phyloP scores from a whole-genome alignment of 192 early-diverging fungal genomes.

The Coemansia sp. region DNA sequence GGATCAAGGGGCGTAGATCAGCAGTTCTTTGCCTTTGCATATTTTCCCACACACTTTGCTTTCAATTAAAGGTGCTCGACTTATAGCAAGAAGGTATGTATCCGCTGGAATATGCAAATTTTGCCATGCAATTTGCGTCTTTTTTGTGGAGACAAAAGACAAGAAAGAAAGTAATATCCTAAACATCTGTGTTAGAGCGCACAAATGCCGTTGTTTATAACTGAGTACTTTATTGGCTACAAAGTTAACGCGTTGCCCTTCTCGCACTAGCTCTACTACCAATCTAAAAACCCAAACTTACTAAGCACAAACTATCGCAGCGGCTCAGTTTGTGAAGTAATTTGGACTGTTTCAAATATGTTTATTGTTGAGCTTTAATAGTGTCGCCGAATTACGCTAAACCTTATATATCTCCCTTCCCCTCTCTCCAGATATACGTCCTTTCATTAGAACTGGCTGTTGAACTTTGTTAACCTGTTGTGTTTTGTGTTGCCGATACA shows the following conservation, averaged over 20 bases:
- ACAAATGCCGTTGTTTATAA: background rate
- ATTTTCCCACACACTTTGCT: background rate
- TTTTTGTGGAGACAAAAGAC: background rate
- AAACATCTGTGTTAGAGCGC: conserved; percentile 6
- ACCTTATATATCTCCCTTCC: background rate
- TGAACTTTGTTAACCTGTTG: too few species aligned
- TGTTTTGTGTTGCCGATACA: too few species aligned
- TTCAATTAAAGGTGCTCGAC: background rate
- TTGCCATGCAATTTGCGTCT: background rate
- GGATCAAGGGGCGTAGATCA: background rate
- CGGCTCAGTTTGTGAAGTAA: background rate
- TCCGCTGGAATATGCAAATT: background rate
- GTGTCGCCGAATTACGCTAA: background rate
- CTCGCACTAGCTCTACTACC: background rate
- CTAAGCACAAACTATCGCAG: background rate
- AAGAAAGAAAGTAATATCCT: conserved; percentile 6
- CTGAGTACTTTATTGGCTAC: background rate
- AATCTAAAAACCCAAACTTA: background rate
- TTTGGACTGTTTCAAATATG: background rate
- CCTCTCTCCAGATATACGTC: too few species aligned
- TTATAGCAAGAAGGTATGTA: background rate
- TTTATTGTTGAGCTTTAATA: background rate
- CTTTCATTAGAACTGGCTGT: too few species aligned
- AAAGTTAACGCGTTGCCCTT: background rate
- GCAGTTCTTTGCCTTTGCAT: background rate